Evolutionary conservation across 208 protist species (phyloP), one percentile per base, ranked within the genome.

Genomic region (Phytomonas sp.): DNA sequence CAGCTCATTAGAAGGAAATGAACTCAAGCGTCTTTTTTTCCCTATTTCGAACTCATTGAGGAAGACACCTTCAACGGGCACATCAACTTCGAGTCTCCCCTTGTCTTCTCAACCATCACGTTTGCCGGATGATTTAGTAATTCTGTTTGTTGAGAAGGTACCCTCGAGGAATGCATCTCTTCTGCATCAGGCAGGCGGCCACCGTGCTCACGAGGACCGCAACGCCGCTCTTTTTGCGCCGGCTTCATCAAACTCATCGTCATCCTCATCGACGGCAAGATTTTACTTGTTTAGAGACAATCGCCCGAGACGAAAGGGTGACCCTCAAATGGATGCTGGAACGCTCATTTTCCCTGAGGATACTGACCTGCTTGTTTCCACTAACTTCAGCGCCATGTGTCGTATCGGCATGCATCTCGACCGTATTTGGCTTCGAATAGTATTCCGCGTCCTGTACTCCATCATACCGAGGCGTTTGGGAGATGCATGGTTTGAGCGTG

Each of bases 321-420:
- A 53, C 17, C 3, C 33, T 4, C 28, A 15, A n/a, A 43, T 73
- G 26, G 17, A 65, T n/a, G 81, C 73, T 11, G n/a, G 59, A 29
- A 60, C 60, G 0, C 71, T 81, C 4, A 36, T 60, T 0, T n/a
- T 71, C 13, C 67, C 79, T 2, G 70, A 76, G 2, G 78, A 89
- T 26, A 74, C 78, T 23, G 89, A 95, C 46, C 71, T 95, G 36
- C 33, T 87, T 20, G 80, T 95, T 15, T 93, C 89, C 6, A 81
- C 75, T 0, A 88, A 92, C 67, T 92, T 82, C 72, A 26, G 62
- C 3, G 89, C 89, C 0, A 80, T 91, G 68, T 95, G 86, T 43
- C 87, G 89, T 26, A 76, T 93, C 17, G 85, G 83, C 40, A 93
- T 93, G 87, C 84, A 91, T 61, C 76, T 95, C 13, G 89, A 95